Evolutionary conservation across 371 early-diverging fungal species (phyloP).

Genomic region (Ordospora pajunii): DNA sequence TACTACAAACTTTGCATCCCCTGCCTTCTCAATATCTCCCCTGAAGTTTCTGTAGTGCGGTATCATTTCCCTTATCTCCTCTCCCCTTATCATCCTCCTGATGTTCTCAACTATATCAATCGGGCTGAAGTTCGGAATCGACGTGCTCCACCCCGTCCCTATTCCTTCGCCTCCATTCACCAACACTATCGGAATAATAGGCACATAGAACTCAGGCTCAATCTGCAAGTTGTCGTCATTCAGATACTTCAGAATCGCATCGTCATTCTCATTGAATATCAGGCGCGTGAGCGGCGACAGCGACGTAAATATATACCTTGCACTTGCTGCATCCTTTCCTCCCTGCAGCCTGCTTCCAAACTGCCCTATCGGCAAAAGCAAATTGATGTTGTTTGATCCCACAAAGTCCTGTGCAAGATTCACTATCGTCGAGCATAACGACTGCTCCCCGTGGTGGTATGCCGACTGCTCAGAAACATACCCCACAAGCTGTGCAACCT

Average conservation of each 20-base stretch:
- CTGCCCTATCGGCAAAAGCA: conserved; percentile 81
- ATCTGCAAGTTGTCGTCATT: conserved; percentile 84
- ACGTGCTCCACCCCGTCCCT: conserved; percentile 77
- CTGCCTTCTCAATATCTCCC: conserved; percentile 61
- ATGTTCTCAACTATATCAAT: conserved; percentile 81
- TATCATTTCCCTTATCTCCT: conserved; percentile 69
- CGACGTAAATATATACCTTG: conserved; percentile 89
- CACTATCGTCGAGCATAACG: conserved; percentile 79
- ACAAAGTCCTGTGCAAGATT: conserved; percentile 92
- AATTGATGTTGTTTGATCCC: conserved; percentile 83
- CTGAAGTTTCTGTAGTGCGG: conserved; percentile 94
- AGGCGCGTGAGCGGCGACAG: conserved; percentile 70
- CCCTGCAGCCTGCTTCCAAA: conserved; percentile 90
- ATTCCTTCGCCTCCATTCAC: conserved; percentile 96
- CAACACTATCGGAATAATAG: conserved; percentile 87
- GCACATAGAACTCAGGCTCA: conserved; percentile 92
- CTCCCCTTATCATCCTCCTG: conserved; percentile 69
- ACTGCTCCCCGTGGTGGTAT: conserved; percentile 94
- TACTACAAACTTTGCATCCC: conserved; percentile 65
- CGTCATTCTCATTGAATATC: conserved; percentile 77
- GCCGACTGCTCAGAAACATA: conserved; percentile 82
- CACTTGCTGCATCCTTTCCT: conserved; percentile 90
- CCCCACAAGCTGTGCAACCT: conserved; percentile 86
- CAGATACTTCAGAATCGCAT: conserved; percentile 73
- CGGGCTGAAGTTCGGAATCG: conserved; percentile 74